Evolutionary conservation across 2,329 filamentous ascomycete genomes (phyloP), one percentile per base, ranked within the genome.

Genomic region (Chaetoscypha palmicola): DNA sequence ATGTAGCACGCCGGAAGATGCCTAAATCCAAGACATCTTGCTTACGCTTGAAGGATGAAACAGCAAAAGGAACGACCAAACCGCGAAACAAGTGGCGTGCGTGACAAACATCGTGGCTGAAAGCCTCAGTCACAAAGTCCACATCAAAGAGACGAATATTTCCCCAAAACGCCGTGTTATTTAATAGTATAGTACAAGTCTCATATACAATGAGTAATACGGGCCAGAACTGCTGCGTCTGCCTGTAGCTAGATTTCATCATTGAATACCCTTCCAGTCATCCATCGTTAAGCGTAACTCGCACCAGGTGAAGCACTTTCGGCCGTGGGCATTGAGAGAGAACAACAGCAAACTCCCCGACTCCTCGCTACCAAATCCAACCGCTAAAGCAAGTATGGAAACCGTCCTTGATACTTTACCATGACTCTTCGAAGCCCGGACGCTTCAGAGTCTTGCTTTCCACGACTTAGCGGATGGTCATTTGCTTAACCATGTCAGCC

Each of bases 401-500:
- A 60, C 48, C 44, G 35, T 45, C 43, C 38, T 50, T 51, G 40
- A 60, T 61, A 62, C 59, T 61, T 58, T 58, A 57, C 60, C 57
- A 38, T 46, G 38, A 52, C 50, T 54, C 47, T 48, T 43, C 42
- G 37, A 58, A 53, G 44, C 51, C 51, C 46, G 49, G 45, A 51
- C 53, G 38, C 50, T 50, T 55, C 51, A 51, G 53, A 54, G 48
- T 46, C 36, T 53, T 50, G 17, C 24, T 35, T 37, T 48, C 36
- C 46, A 22, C 21, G 26, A 33, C 55, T 75, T 79, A 92, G 63
- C 86, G 82, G 64, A 91, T 91, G 35, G 90, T 96, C 85, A 95
- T 94, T 67, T 91, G 87, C 81, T 95, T 96, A 63, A 81, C 81
- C 75, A 91, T 84, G 60, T 86, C 81, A 44, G 85, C 88, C 71